Evolutionary conservation across 768 basidiomycete genomes (phyloP), one percentile per base, ranked within the genome.

Genomic region (Tulasnella sp.): DNA sequence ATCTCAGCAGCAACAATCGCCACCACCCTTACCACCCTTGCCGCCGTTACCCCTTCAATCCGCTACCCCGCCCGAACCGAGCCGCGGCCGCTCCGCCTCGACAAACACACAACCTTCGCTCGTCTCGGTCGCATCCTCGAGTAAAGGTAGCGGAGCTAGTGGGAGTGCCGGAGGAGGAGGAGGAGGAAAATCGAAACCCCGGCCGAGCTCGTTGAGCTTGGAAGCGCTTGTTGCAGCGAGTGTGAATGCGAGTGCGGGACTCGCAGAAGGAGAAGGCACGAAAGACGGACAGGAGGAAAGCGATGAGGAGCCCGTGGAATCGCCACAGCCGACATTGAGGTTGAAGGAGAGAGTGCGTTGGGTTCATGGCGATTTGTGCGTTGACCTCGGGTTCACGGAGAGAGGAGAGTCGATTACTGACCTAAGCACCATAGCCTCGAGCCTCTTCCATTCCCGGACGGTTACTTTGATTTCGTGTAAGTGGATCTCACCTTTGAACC

Each of bases 381-480:
- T 83, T 31, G 36, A 69, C 9, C n/a, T n/a, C n/a, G 2, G 22
- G 11, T 39, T 45, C 29, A 6, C 17, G 74, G 3, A 11, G 31
- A 1, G 38, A n/a, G 3, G 29, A 34, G 45, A 14, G 68, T 70
- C 37, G 14, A 22, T 19, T 76, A 71, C 42, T 54, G 22, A 38
- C 52, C 42, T 74, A 9, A 29, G 3, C 22, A 37, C 54, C 71
- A n/a, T 78, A 92, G 91, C 81, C 84, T 93, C 34, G 90, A 92
- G 75, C 84, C 85, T 0, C 86, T 93, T 72, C 91, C 92, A 0
- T 93, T 93, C 80, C 86, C 86, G 9, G 85, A 89, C 78, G 89
- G 89, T 39, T 89, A 92, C 80, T 93, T 93, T 80, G 92, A 93
- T 81, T 92, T 87, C 81, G 89, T 93, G 90, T 92, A 83, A 80